A percentile compares a stretch with the other conserved stretches of the same genome.
phyloP scores from a whole-genome alignment of 805 yeast genomes.

The Myxozyma lipomycoides region DNA sequence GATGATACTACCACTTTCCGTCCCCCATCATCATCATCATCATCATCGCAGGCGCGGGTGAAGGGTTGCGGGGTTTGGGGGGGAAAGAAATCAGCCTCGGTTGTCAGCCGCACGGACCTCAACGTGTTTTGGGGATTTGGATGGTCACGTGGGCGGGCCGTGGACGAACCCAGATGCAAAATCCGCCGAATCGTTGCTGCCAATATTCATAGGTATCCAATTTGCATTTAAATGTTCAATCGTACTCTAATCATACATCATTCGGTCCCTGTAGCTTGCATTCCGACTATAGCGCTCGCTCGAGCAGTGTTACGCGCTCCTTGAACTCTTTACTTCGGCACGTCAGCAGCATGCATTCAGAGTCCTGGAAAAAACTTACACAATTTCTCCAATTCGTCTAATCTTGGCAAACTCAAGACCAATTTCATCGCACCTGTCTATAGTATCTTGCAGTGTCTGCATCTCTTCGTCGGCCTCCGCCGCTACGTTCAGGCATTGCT shows the following conservation, averaged over 20 bases:
- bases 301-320: conserved; percentile 11
- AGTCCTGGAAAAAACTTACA: conserved; percentile 12
- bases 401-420: conserved; percentile 29
- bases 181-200: too few relatives aligned
- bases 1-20: too few relatives aligned
- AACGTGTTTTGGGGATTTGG: too few relatives aligned
- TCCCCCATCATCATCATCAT: too few relatives aligned
- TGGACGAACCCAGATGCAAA: too few relatives aligned
- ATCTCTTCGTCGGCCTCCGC: conserved; percentile 21
- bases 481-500: conserved; percentile 20
- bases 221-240: too few relatives aligned
- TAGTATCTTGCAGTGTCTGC: conserved; percentile 6
- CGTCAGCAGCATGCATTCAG: not conserved
- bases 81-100: too few relatives aligned
- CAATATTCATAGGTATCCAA: too few relatives aligned
- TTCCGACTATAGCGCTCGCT: not conserved
- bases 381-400: conserved; percentile 24
- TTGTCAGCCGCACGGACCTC: too few relatives aligned
- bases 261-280: not conserved
- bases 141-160: too few relatives aligned
- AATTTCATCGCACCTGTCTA: conserved; percentile 23
- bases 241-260: not conserved
- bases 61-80: too few relatives aligned
- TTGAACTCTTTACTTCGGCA: conserved; percentile 20
- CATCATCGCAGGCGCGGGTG: too few relatives aligned